A percentile compares a stretch with the other conserved stretches of the same genome.
These are phyloP conservation scores for Escovopsis sp. DNA, from an alignment of 2,329 filamentous ascomycete genomes.

Conservation along the genomic window DNA sequence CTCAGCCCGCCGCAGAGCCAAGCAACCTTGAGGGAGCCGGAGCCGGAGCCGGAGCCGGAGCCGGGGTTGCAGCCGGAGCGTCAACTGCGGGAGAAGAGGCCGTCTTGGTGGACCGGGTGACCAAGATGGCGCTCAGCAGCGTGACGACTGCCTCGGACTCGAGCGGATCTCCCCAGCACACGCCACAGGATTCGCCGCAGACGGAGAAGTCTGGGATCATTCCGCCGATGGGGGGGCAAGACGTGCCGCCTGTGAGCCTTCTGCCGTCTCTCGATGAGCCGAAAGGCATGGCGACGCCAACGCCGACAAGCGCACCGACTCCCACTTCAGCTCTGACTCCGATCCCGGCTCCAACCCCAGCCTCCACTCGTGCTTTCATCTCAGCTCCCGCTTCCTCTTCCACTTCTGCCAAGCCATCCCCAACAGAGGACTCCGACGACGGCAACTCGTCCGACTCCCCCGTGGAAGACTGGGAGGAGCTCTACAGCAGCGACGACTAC, in stretches of 20 bases:
- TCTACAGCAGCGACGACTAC: slow-evolving; percentile 44
- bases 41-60: slow-evolving; percentile 8
- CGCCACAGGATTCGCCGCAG: slow-evolving; percentile 11
- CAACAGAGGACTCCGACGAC: slow-evolving; percentile 26
- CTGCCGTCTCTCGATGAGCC: slow-evolving; percentile 8
- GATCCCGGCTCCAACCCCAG: too few relatives aligned
- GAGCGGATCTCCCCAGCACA: slow-evolving; percentile 16
- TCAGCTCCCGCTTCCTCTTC: too few relatives aligned
- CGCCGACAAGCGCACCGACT: too few relatives aligned
- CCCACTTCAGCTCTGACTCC: too few relatives aligned
- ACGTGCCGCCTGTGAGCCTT: slow-evolving; percentile 15
- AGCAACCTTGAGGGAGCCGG: slow-evolving; percentile 12
- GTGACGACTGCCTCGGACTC: slow-evolving; percentile 14
- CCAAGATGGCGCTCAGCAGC: slow-evolving; percentile 9
- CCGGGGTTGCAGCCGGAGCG: slow-evolving; percentile 6
- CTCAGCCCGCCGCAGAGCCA: too few relatives aligned
- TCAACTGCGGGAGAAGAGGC: slow-evolving; percentile 4
- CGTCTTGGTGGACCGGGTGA: slow-evolving; percentile 6
- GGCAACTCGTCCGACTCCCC: slow-evolving; percentile 45
- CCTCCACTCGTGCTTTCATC: too few relatives aligned
- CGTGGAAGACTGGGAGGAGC: slow-evolving; percentile 41
- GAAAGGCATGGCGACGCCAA: background rate
- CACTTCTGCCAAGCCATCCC: too few relatives aligned
- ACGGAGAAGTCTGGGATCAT: slow-evolving; percentile 13
- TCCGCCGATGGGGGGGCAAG: slow-evolving; percentile 14